These are phyloP conservation scores for Otatea glauca DNA, from an alignment of 176 grass and related monocot species.

Conservation along the genomic window DNA sequence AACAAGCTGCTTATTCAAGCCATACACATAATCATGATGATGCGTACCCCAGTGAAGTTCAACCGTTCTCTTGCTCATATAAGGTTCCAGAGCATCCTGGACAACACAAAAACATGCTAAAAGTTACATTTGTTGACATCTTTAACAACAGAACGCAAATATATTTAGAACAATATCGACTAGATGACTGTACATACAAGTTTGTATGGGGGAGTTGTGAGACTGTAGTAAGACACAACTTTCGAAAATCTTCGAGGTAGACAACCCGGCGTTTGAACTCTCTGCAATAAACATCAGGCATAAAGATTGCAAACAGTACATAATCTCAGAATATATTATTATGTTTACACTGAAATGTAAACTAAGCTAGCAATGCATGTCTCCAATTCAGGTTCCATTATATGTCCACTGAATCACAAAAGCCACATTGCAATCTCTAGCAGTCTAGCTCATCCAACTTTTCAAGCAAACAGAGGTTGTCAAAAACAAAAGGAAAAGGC, in stretches of 20 bases:
- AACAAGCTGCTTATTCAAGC: slow-evolving; percentile 74
- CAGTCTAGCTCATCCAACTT: not conserved
- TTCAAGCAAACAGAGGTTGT: not conserved
- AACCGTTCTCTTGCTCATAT: slow-evolving; percentile 79
- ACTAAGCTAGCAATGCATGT: not conserved
- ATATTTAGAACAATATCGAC: not conserved
- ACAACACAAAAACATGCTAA: not conserved
- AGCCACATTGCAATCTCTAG: not conserved
- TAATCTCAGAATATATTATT: not conserved
- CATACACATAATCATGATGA: slow-evolving; percentile 71
- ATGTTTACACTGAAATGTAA: not conserved
- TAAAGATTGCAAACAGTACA: not conserved
- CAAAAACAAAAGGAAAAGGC: not conserved
- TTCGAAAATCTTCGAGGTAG: slow-evolving; percentile 45
- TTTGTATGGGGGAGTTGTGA: slow-evolving; percentile 83
- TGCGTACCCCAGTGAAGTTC: slow-evolving; percentile 88
- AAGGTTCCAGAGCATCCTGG: slow-evolving; percentile 92
- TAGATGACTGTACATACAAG: slow-evolving; percentile 46
- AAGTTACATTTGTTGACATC: not conserved
- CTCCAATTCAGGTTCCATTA: not conserved
- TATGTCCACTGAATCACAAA: not conserved
- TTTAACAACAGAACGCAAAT: not conserved
- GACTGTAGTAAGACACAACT: slow-evolving; percentile 66
- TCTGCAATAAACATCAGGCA: slow-evolving; percentile 43
- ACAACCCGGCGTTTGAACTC: slow-evolving; percentile 20